These are phyloP conservation scores for Sugiyamaella valdiviana DNA, from an alignment of 805 yeast genomes.

Conservation along the genomic window DNA sequence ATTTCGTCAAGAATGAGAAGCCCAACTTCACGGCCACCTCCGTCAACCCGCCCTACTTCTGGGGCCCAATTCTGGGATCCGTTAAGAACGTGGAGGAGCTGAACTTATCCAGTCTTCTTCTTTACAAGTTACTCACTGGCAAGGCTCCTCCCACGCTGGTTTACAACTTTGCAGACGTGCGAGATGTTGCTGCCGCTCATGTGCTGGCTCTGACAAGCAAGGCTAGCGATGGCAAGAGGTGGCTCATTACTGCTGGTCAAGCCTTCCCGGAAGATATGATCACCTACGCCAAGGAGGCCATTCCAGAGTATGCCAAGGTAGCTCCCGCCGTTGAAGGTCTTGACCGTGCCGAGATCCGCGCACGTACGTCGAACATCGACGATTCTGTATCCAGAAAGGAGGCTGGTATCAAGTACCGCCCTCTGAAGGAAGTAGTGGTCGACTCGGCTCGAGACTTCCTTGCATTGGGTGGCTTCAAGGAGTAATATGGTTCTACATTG, in stretches of 20 bases:
- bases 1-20: constrained; percentile 35
- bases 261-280: constrained; percentile 13
- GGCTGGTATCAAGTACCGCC: constrained; percentile 7
- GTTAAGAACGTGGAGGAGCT: constrained; percentile 22
- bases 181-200: constrained; percentile 59
- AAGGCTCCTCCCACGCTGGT: neutral
- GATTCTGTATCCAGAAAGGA: constrained; percentile 6
- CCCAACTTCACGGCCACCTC: constrained; percentile 23
- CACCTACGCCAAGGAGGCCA: constrained; percentile 15
- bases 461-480: neutral
- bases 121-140: neutral
- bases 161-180: constrained; percentile 43
- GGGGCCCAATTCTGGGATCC: constrained; percentile 29
- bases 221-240: constrained; percentile 14
- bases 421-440: constrained; percentile 12
- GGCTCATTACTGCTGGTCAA: constrained; percentile 5
- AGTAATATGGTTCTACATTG: no score
- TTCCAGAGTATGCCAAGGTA: constrained; percentile 11
- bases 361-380: constrained; percentile 2
- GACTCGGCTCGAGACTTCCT: constrained; percentile 9
- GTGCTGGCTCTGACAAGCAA: constrained; percentile 42
- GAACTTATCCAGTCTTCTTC: constrained; percentile 2
- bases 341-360: neutral
- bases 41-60: constrained; percentile 30
- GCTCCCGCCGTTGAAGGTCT: constrained; percentile 1